phyloP scores from a whole-genome alignment of 768 basidiomycete species.

The Trametes meyenii region DNA sequence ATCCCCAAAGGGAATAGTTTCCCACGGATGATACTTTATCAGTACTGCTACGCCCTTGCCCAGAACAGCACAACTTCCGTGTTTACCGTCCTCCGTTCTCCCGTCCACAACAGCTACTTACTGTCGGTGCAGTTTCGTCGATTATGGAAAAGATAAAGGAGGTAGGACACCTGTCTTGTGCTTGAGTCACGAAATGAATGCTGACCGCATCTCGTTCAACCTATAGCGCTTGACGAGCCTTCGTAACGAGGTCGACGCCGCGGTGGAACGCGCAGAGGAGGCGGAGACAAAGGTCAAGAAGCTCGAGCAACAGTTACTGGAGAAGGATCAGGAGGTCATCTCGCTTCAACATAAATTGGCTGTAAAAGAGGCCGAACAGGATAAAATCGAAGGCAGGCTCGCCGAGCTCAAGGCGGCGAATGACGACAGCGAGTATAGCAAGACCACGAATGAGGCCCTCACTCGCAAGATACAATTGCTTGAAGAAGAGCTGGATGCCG shows the following conservation, averaged over 20 bases:
- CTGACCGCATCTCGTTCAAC: slow-evolving; percentile 4
- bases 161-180: slow-evolving; percentile 27
- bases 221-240: slow-evolving; percentile 73
- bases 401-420: slow-evolving; percentile 62
- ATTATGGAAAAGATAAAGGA: slow-evolving; percentile 54
- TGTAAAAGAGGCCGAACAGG: slow-evolving; percentile 67
- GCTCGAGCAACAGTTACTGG: slow-evolving; percentile 69
- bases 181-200: not conserved
- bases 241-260: slow-evolving; percentile 83
- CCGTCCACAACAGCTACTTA: slow-evolving; percentile 14
- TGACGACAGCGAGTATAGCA: slow-evolving; percentile 70
- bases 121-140: slow-evolving; percentile 25
- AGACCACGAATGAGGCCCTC: slow-evolving; percentile 72
- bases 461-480: slow-evolving; percentile 84
- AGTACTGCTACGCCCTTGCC: slow-evolving; percentile 29
- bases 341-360: slow-evolving; percentile 76
- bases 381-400: slow-evolving; percentile 70
- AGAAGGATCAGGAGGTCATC: slow-evolving; percentile 83
- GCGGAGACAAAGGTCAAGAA: slow-evolving; percentile 86
- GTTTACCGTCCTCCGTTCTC: slow-evolving; percentile 18
- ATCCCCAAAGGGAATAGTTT: slow-evolving; percentile 29
- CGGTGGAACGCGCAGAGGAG: slow-evolving; percentile 80
- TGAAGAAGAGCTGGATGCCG: slow-evolving; percentile 93
- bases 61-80: slow-evolving; percentile 27
- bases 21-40: slow-evolving; percentile 39